phyloP scores from a whole-genome alignment of 139 green algal species.

The Zygnema circumcarinatum region DNA sequence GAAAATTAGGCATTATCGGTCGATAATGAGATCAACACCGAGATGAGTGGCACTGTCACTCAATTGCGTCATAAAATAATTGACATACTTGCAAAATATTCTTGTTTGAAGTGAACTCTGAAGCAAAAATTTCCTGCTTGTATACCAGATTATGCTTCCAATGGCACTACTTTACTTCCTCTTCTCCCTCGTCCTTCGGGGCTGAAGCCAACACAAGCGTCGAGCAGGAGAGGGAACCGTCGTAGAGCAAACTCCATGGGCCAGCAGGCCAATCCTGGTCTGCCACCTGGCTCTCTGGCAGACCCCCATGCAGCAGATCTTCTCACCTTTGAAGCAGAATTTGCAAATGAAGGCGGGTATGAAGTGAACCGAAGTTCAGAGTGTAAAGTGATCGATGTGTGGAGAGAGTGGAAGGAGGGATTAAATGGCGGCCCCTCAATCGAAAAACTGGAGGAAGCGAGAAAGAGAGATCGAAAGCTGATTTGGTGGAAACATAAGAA shows the following conservation, averaged over 20 bases:
- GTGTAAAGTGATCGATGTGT: slow-evolving; percentile 44
- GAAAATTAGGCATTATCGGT: too few relatives aligned
- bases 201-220: not conserved
- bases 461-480: slow-evolving; percentile 40
- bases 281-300: not conserved
- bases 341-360: slow-evolving; percentile 34
- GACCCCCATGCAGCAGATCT: not conserved
- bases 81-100: too few relatives aligned
- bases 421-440: slow-evolving; percentile 29
- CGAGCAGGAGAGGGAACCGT: not conserved
- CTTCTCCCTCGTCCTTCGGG: slow-evolving; percentile 2
- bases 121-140: too few relatives aligned
- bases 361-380: slow-evolving; percentile 53
- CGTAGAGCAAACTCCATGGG: not conserved
- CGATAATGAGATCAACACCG: too few relatives aligned
- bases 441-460: slow-evolving; percentile 47
- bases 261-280: not conserved
- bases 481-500: slow-evolving; percentile 52
- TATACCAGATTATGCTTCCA: not conserved
- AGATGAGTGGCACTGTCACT: too few relatives aligned
- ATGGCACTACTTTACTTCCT: slow-evolving; percentile 23
- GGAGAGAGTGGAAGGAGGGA: slow-evolving; percentile 51
- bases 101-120: too few relatives aligned
- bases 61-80: too few relatives aligned
- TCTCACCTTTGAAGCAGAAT: slow-evolving; percentile 17